A percentile compares a stretch with the other conserved stretches of the same genome.
Conservation (phyloP, 169 alveolate species). For the Plasmodium vinckei region DNA sequence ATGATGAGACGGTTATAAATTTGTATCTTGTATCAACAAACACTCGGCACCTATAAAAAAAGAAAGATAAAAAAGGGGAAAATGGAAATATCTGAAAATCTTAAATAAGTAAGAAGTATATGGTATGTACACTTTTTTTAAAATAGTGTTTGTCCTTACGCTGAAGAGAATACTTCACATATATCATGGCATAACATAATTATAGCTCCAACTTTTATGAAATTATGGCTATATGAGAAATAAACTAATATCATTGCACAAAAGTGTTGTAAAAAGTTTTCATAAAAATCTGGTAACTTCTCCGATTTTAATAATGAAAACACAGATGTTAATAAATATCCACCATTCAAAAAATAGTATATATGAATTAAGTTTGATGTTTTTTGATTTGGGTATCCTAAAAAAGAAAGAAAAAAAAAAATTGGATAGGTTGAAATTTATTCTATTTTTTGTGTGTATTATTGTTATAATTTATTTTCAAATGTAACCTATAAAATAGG, state of each 20-base stretch:
- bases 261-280: constrained; percentile 78
- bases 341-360: constrained; percentile 82
- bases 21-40: constrained; percentile 83
- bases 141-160: constrained; percentile 68
- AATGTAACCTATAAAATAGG: constrained; percentile 26
- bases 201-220: constrained; percentile 81
- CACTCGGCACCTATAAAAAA: constrained; percentile 80
- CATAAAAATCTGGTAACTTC: constrained; percentile 82
- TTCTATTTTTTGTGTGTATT: not conserved
- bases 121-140: not conserved
- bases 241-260: constrained; percentile 81
- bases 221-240: constrained; percentile 82
- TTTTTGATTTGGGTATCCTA: constrained; percentile 82
- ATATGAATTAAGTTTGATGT: constrained; percentile 74
- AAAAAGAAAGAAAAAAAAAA: not conserved
- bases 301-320: constrained; percentile 75
- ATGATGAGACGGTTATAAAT: constrained; percentile 77
- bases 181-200: constrained; percentile 83
- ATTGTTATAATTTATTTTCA: not conserved
- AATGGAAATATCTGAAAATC: not conserved
- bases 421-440: not conserved
- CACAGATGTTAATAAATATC: constrained; percentile 79
- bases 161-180: constrained; percentile 83
- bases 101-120: not conserved
- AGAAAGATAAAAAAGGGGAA: not conserved